Evolutionary conservation across 805 yeast species (phyloP), one percentile per base, ranked within the genome.

Genomic region (Maudiozyma barnettii): DNA sequence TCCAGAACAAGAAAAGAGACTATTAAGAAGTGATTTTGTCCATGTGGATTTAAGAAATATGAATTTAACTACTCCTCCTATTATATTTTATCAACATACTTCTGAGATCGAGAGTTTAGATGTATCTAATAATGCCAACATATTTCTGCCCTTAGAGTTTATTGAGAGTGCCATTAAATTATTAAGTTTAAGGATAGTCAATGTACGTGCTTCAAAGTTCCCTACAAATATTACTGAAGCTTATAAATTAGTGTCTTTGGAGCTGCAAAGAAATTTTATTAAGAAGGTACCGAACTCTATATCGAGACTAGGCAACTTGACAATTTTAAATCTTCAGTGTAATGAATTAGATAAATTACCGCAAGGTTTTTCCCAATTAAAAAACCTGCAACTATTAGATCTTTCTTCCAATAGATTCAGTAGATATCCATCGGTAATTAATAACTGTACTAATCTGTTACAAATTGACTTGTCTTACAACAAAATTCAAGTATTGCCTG

Each of bases 401-500:
- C 66, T 93, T 41, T 79, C 95, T 2, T 89, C 96, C 2, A 93
- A 95, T 61, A 71, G 75, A 50, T 78, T 85, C 57, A 73, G 73
- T 41, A 54, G 54, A 1, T 81, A 79, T 51, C 95, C 93, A 0
- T 82, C 77, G 45, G 75, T 82, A 1, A 68, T 91, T 18, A 78
- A 79, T 53, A 72, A 75, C 21, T 71, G 91, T 51, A 59, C 71
- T 0, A 75, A 75, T 45, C 71, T 91, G 46, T 67, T 71, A 39
- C 82, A 82, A 46, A 70, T 93, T 52, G 95, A 91, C 59, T 59
- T 91, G 39, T 85, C 96, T 0, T 90, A 87, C 65, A 93, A 93
- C 63, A 77, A 78, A 45, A 75, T 93, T 26, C 65, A 73, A 2
- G 49, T 50, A 2, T 54, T 93, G 1, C 95, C 97, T 0, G 71